Percentiles rank a stretch among this genome's conserved stretches.
These are phyloP conservation scores for Phaffia tasmanica DNA, from an alignment of 768 basidiomycete genomes.

Conservation along the genomic window DNA sequence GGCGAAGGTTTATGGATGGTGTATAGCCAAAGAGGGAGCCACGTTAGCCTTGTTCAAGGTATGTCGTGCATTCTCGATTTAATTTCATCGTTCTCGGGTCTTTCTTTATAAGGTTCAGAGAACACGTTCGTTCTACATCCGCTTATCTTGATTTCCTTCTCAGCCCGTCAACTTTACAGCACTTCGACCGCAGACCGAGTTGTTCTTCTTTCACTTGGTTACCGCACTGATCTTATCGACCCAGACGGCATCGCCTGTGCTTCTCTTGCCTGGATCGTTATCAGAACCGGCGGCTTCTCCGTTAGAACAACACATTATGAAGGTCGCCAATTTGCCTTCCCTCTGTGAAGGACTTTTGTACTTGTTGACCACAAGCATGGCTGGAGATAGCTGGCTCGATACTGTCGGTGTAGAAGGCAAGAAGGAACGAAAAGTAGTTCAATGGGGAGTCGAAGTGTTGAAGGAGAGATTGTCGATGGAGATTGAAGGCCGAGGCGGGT, in stretches of 20 bases:
- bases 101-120: neutral
- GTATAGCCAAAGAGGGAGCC: slow-evolving; percentile 72
- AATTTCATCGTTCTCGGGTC: neutral
- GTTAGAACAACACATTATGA: slow-evolving; percentile 69
- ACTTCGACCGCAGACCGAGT: slow-evolving; percentile 52
- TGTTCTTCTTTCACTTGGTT: slow-evolving; percentile 63
- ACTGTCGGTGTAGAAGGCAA: slow-evolving; percentile 39
- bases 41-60: slow-evolving; percentile 76
- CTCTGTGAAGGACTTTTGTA: slow-evolving; percentile 66
- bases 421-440: slow-evolving; percentile 40
- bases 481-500: slow-evolving; percentile 33
- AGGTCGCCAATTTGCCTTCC: slow-evolving; percentile 53
- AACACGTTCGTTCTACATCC: neutral
- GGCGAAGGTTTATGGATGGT: slow-evolving; percentile 82
- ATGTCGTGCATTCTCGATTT: slow-evolving; percentile 21
- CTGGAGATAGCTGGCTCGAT: slow-evolving; percentile 35
- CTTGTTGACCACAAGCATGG: slow-evolving; percentile 44
- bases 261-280: slow-evolving; percentile 38
- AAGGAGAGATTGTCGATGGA: slow-evolving; percentile 58
- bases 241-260: slow-evolving; percentile 59
- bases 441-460: slow-evolving; percentile 59
- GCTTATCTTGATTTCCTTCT: neutral
- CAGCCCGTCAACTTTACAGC: slow-evolving; percentile 79
- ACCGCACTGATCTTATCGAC: slow-evolving; percentile 58
- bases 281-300: slow-evolving; percentile 47